Base-by-base conservation (phyloP, 1,284 basidiomycete genomes). In the Microbotryum saponariae region DNA sequence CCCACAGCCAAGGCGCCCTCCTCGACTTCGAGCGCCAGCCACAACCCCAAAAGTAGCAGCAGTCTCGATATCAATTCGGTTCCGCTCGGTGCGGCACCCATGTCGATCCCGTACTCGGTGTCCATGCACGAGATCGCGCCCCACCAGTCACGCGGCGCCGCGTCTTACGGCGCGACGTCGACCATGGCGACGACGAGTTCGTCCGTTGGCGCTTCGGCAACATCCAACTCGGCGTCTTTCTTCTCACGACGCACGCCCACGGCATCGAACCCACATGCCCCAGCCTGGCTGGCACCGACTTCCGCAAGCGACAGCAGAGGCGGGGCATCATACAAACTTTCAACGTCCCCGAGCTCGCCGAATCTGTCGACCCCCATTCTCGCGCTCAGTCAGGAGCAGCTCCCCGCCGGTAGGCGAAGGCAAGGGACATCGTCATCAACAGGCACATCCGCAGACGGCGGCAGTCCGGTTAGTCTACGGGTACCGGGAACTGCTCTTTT, bases 331-430 rank as follows among this genome's bases (percentile, higher is more conserved):
- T 31, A 29, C n/a, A 51, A 33, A 25, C 31, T 60, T n/a, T 29
- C 46, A 25, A 48, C 45, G 16, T 54, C 52, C 10, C 33, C 58
- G 18, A 60, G 58, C 58, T 52, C 58, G 42, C 58, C 58, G 37
- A 23, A 21, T 37, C 47, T 55, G 52, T 51, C 51, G 29, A 23
- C 25, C 29, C 50, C 51, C 25, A 33, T n/a, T 29, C 51, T 10
- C 25, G 12, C n/a, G 51, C n/a, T 25, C 27, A 25, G 23, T 53
- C 25, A 33, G 25, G 58, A 25, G 7, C 31, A 37, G 42, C 14
- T 21, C 14, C 27, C 33, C 3, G 51, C n/a, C n/a, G 44, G n/a
- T 9, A 27, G 29, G 16, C 44, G 20, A 25, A 48, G 14, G 58
- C 54, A n/a, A 51, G 42, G 31, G 23, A 59, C 18, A 27, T 21